phyloP scores from a whole-genome alignment of 495 filamentous ascomycete genomes.

The Annulohypoxylon bovei region DNA sequence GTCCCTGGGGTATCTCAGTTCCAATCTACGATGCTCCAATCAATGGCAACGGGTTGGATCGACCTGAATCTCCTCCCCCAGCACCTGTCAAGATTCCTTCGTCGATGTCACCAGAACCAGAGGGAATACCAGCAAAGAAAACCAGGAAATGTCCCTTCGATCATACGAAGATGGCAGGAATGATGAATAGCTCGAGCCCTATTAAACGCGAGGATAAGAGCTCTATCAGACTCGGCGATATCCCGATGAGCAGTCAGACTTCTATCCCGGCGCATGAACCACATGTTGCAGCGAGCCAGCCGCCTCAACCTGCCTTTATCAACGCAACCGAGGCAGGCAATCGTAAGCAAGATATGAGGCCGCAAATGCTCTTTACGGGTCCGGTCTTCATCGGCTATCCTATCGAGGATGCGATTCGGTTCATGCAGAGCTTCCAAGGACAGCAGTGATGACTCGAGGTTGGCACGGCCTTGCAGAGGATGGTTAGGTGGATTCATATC shows the following conservation, averaged over 20 bases:
- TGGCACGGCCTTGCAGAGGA: neutral
- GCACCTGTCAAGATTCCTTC: constrained; percentile 51
- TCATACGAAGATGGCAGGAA: constrained; percentile 51
- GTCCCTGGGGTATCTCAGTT: constrained; percentile 89
- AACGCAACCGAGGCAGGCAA: constrained; percentile 43
- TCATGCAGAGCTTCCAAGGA: constrained; percentile 70
- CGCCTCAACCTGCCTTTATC: constrained; percentile 53
- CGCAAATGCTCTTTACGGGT: constrained; percentile 82
- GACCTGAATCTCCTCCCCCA: constrained; percentile 55
- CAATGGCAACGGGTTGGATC: constrained; percentile 38
- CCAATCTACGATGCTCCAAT: constrained; percentile 61
- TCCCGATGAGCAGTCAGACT: constrained; percentile 34
- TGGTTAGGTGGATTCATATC: neutral
- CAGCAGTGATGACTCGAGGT: constrained; percentile 25
- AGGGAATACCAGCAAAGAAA: constrained; percentile 36
- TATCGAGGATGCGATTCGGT: constrained; percentile 75
- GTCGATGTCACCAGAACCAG: constrained; percentile 32
- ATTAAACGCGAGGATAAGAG: constrained; percentile 40
- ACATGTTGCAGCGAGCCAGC: constrained; percentile 8
- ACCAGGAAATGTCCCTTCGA: constrained; percentile 58
- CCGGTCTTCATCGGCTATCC: constrained; percentile 91
- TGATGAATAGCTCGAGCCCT: constrained; percentile 38
- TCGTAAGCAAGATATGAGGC: constrained; percentile 45
- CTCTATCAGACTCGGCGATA: constrained; percentile 21
- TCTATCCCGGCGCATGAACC: constrained; percentile 36